Evolutionary conservation across 2,329 filamentous ascomycete species (phyloP), one percentile per base, ranked within the genome.

Genomic region (Tolypocladium ovalisporum): DNA sequence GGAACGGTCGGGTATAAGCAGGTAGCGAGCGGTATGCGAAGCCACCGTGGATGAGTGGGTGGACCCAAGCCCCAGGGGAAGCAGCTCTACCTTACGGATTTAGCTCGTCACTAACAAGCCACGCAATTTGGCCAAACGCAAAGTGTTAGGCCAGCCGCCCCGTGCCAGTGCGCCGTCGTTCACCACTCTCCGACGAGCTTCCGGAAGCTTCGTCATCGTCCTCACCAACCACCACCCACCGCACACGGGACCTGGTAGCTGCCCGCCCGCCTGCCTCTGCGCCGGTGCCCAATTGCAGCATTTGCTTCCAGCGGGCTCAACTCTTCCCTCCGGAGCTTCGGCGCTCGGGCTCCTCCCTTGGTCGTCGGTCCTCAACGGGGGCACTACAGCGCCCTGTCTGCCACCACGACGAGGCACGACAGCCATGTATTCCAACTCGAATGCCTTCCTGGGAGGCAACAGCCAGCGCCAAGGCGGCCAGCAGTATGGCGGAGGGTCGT

Each of bases 391-490:
- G 19, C 19, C 47, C 47, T 19, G 12, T 52, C 17, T 6, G 3
- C 47, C 34, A 5, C 10, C 24, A n/a, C 44, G 36, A 24, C 60
- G 39, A 39, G 56, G 52, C 51, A 34, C 44, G 52, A 54, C 59
- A 62, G 61, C 68, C 74, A 97, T 97, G 93, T 97, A 90, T 77
- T 94, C 90, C 64, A 90, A 87, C 71, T 89, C 90, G 64, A 95
- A 89, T 78, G 86, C 89, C 62, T 97, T 87, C 73, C 76, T 96
- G 67, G 90, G 90, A 73, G 83, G 81, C 72, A 90, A 86, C 70
- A 87, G 80, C 77, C 83, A 87, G 71, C 88, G 86, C 60, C 88
- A 88, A 54, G 84, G 84, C 56, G 82, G 83, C 62, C 79, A 79
- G 62, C 84, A 73, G 58, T 70, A 69, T 66, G 68, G 66, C 52